These are phyloP conservation scores for Phytopythium helicoides DNA, from an alignment of 352 stramenopile genomes.

Conservation along the genomic window DNA sequence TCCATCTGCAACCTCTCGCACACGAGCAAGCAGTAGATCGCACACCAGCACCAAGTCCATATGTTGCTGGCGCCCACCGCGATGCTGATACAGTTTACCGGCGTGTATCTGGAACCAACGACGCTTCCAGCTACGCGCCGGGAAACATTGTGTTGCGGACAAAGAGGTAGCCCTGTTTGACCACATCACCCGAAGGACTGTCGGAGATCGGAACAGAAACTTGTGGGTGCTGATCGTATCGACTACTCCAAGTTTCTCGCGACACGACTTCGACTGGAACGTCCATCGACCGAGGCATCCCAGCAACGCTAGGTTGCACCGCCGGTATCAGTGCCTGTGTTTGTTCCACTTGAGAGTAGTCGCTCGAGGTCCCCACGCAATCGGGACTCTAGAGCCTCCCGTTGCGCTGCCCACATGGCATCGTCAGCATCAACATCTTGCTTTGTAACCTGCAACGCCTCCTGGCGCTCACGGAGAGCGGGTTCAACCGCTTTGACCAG, in stretches of 20 bases:
- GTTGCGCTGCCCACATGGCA: constrained; percentile 68
- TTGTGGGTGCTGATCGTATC: constrained; percentile 8
- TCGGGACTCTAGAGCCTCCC: constrained; percentile 53
- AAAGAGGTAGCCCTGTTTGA: constrained; percentile 86
- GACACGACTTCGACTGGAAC: constrained; percentile 81
- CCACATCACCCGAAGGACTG: constrained; percentile 20
- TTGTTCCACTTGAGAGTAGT: background rate
- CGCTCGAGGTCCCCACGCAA: constrained; percentile 48
- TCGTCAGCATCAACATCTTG: constrained; percentile 76
- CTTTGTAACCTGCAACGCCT: constrained; percentile 59
- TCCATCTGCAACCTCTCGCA: constrained; percentile 56
- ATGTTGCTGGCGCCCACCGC: constrained; percentile 49
- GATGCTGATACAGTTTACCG: constrained; percentile 75
- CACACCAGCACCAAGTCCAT: constrained; percentile 77
- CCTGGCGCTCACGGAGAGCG: constrained; percentile 59
- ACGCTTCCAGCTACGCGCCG: constrained; percentile 80
- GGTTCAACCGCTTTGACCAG: constrained; percentile 78
- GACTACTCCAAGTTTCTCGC: constrained; percentile 54
- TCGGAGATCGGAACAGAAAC: background rate
- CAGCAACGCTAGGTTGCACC: background rate
- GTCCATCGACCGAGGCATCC: constrained; percentile 41
- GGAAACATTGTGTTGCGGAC: constrained; percentile 84
- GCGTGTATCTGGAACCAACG: constrained; percentile 87
- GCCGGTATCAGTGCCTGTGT: background rate
- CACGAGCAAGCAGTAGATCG: constrained; percentile 78